Evolutionary conservation across 306 rosid species (phyloP).

Genomic region (Carpinus viminea): DNA sequence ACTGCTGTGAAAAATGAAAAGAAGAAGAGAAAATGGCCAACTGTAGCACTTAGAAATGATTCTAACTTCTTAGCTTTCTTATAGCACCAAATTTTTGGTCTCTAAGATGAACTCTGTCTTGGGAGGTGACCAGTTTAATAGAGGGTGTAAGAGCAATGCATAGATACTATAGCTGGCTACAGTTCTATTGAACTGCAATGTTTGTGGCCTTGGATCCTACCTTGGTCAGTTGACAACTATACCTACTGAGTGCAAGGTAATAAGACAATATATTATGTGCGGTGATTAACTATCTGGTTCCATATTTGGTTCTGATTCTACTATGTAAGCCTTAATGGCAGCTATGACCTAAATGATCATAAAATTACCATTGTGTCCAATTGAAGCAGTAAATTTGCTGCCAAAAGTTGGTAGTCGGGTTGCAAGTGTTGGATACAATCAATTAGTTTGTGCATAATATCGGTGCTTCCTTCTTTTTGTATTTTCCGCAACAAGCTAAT

Average conservation of each 20-base stretch:
- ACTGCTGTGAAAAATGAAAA: background rate
- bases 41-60: background rate
- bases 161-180: background rate
- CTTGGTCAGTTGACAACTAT: background rate
- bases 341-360: conserved; percentile 19
- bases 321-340: conserved; percentile 7
- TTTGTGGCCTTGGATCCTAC: background rate
- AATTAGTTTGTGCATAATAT: conserved; percentile 57
- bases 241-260: background rate
- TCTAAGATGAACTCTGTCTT: background rate
- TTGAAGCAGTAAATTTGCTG: conserved; percentile 69
- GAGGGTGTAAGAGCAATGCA: background rate
- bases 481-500: conserved; percentile 60
- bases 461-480: conserved; percentile 47
- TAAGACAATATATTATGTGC: background rate
- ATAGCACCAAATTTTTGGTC: background rate
- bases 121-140: background rate
- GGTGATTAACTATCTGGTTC: background rate
- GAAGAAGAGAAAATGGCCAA: background rate
- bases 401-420: conserved; percentile 65
- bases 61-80: background rate
- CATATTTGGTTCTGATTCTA: background rate
- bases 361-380: conserved; percentile 56
- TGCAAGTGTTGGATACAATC: conserved; percentile 55
- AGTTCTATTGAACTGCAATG: background rate